phyloP scores from a whole-genome alignment of 2,329 filamentous ascomycete genomes.

The Exophiala aquamarina region DNA sequence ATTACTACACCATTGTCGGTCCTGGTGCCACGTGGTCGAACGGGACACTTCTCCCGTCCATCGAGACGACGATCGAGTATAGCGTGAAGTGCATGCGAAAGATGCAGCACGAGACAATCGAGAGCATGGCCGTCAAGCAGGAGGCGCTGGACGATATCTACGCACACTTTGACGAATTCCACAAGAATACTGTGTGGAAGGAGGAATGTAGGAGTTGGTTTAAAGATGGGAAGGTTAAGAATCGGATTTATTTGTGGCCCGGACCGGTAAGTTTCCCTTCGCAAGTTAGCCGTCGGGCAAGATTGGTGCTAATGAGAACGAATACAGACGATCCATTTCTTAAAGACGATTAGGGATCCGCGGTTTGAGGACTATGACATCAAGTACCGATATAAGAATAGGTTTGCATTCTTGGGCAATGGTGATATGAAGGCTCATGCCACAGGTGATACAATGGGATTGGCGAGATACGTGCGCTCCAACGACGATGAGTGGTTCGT shows the following conservation, averaged over 20 bases:
- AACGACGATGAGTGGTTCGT: neutral
- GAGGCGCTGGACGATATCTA: slow-evolving; percentile 19
- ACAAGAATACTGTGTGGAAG: slow-evolving; percentile 36
- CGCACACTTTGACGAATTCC: slow-evolving; percentile 37
- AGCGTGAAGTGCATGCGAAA: slow-evolving; percentile 36
- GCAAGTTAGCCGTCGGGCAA: slow-evolving; percentile 7
- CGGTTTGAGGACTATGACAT: slow-evolving; percentile 37
- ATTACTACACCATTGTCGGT: slow-evolving; percentile 23
- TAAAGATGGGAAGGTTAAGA: slow-evolving; percentile 35
- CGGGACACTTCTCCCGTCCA: slow-evolving; percentile 39
- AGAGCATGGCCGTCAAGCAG: slow-evolving; percentile 30
- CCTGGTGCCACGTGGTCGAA: slow-evolving; percentile 43
- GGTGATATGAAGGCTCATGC: slow-evolving; percentile 41
- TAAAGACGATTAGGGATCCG: slow-evolving; percentile 36
- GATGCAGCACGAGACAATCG: slow-evolving; percentile 39
- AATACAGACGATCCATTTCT: slow-evolving; percentile 2
- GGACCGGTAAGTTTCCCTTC: slow-evolving; percentile 24
- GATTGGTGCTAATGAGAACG: neutral
- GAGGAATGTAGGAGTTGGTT: slow-evolving; percentile 41
- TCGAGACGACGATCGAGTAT: slow-evolving; percentile 37
- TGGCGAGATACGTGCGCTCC: slow-evolving; percentile 4
- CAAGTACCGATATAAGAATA: slow-evolving; percentile 38
- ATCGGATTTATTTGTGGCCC: slow-evolving; percentile 36
- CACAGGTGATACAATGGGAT: slow-evolving; percentile 1
- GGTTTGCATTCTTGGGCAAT: slow-evolving; percentile 42